Conservation (phyloP, 352 stramenopile species). For the Globisporangium takayamanum region DNA sequence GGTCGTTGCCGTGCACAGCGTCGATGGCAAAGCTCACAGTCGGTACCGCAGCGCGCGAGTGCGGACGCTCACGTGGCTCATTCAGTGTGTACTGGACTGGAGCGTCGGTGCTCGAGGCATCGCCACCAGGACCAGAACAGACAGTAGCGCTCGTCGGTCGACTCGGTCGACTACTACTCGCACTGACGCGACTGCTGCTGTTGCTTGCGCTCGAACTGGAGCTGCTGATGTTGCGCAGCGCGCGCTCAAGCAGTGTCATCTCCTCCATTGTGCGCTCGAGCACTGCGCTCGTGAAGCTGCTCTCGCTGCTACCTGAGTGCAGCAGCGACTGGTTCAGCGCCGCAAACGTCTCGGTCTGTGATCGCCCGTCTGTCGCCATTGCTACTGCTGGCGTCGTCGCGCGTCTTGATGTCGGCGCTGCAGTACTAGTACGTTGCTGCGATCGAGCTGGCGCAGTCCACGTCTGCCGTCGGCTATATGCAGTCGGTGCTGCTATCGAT, state of each 20-base stretch:
- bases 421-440: too few relatives aligned
- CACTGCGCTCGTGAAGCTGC: constrained; percentile 34
- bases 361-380: not conserved
- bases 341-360: constrained; percentile 1
- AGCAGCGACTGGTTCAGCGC: constrained; percentile 15
- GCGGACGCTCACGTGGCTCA: not conserved
- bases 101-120: not conserved
- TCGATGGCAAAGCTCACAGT: not conserved
- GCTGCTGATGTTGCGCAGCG: constrained; percentile 61
- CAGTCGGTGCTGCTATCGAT: too few relatives aligned
- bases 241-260: constrained; percentile 56
- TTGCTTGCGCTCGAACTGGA: constrained; percentile 37
- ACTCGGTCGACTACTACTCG: not conserved
- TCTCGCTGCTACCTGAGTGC: constrained; percentile 22
- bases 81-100: not conserved
- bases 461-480: too few relatives aligned
- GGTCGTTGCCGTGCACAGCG: not conserved
- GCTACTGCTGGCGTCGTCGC: not conserved
- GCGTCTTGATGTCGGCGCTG: too few relatives aligned
- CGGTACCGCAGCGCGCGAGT: not conserved
- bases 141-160: not conserved
- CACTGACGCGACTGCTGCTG: constrained; percentile 8
- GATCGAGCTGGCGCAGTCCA: too few relatives aligned
- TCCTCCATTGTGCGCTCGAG: constrained; percentile 56
- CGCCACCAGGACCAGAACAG: not conserved